Conservation (phyloP, 2,329 filamentous ascomycete genomes). For the Plectosphaerella cucumerina region DNA sequence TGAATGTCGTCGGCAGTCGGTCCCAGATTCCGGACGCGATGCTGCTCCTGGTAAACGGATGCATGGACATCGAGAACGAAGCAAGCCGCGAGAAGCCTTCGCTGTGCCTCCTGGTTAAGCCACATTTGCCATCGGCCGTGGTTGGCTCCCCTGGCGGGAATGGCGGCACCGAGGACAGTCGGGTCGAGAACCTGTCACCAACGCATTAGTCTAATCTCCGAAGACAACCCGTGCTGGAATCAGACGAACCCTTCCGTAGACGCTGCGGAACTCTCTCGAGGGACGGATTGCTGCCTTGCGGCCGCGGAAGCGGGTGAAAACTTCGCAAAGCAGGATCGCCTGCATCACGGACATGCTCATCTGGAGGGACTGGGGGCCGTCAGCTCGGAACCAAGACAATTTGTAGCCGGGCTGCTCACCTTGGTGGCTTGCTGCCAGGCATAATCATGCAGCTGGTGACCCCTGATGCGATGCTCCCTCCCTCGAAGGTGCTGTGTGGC, state of each 20-base stretch:
- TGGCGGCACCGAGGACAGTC: slow-evolving; percentile 20
- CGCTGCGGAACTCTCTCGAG: slow-evolving; percentile 43
- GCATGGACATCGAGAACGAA: slow-evolving; percentile 54
- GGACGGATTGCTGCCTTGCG: slow-evolving; percentile 41
- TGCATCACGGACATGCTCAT: slow-evolving; percentile 50
- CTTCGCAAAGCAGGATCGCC: slow-evolving; percentile 50
- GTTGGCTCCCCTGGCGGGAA: slow-evolving; percentile 16
- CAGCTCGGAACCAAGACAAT: slow-evolving; percentile 1
- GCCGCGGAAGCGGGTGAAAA: slow-evolving; percentile 51
- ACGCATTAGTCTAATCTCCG: slow-evolving; percentile 18
- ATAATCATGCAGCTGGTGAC: slow-evolving; percentile 46
- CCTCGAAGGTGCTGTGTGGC: slow-evolving; percentile 46
- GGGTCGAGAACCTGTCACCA: slow-evolving; percentile 35
- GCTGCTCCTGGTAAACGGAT: slow-evolving; percentile 50
- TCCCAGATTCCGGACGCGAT: slow-evolving; percentile 8
- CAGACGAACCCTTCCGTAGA: slow-evolving; percentile 47
- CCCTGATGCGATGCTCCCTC: slow-evolving; percentile 45
- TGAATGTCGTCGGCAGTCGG: slow-evolving; percentile 19
- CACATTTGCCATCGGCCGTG: slow-evolving; percentile 45
- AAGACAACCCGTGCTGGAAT: not conserved
- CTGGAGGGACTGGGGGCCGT: slow-evolving; percentile 33
- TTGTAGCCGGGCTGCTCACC: slow-evolving; percentile 31
- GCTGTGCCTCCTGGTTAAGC: slow-evolving; percentile 47
- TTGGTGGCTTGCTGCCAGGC: slow-evolving; percentile 45
- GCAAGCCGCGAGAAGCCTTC: slow-evolving; percentile 51